Conservation (phyloP, 768 basidiomycete genomes). For the Tulasnella sp. region DNA sequence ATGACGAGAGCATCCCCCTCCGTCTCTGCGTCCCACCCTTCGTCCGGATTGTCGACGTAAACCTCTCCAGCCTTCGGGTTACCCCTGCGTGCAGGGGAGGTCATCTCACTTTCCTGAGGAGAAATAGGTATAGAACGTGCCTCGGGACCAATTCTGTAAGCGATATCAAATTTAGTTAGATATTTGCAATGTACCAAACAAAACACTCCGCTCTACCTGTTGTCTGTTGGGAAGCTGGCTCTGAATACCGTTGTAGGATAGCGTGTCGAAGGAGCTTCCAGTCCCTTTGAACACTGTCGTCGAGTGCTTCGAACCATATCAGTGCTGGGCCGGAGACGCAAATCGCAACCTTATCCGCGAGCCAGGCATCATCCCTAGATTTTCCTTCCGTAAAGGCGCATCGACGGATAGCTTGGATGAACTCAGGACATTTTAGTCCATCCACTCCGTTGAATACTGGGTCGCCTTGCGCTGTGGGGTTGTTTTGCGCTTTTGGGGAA, state of each 20-base stretch:
- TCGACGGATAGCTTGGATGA: neutral
- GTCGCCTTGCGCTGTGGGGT: too few species aligned
- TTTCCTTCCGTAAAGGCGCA: neutral
- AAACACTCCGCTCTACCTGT: too few species aligned
- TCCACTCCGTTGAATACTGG: neutral
- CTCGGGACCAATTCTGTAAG: too few species aligned
- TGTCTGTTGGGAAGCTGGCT: too few species aligned
- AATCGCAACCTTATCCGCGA: neutral
- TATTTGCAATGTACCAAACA: too few species aligned
- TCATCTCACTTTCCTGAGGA: too few species aligned
- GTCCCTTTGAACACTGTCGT: neutral
- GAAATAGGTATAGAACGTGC: too few species aligned
- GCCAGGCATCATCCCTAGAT: neutral
- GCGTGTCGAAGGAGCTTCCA: neutral
- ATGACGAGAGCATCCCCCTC: conserved; percentile 59
- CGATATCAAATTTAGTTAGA: too few species aligned
- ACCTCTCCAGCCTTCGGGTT: conserved; percentile 25
- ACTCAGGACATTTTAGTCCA: neutral
- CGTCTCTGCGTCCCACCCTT: conserved; percentile 86
- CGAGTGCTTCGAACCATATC: neutral
- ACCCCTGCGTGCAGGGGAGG: too few species aligned
- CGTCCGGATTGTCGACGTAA: conserved; percentile 39
- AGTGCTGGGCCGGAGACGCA: neutral
- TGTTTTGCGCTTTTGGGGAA: too few species aligned
- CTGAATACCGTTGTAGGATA: too few species aligned